A percentile compares a stretch with the other conserved stretches of the same genome.
phyloP scores from a whole-genome alignment of 176 grass and related monocot species.

The Oryza glumipatula region DNA sequence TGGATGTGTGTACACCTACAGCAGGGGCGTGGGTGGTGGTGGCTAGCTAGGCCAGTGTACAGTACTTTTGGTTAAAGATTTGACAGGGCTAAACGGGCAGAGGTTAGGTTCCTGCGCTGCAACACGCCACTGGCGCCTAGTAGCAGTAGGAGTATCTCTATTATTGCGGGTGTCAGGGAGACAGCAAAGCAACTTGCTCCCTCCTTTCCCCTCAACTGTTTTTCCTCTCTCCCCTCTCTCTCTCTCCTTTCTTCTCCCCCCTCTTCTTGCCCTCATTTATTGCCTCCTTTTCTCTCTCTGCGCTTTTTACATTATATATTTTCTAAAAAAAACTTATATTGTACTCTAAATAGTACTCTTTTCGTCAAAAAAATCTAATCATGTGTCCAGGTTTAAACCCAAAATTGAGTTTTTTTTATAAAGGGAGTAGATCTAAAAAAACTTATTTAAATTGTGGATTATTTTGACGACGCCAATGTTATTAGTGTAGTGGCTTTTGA shows the following conservation, averaged over 20 bases:
- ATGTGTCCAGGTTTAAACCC: no score
- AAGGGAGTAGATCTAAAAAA: no score
- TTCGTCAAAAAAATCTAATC: no score
- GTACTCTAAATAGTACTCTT: no score
- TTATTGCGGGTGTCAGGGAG: slow-evolving; percentile 65
- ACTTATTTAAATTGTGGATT: no score
- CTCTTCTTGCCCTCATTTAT: not conserved
- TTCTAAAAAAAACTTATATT: no score
- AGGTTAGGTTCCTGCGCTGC: not conserved
- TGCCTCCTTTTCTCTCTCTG: no score
- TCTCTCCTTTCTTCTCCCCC: not conserved
- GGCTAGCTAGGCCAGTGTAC: not conserved
- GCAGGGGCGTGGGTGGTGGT: not conserved
- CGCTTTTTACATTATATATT: no score
- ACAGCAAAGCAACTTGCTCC: slow-evolving; percentile 61
- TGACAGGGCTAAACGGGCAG: not conserved
- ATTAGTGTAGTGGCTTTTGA: no score
- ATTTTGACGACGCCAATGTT: no score
- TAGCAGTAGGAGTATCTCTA: not conserved
- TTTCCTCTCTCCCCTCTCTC: not conserved
- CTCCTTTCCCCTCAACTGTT: slow-evolving; percentile 55
- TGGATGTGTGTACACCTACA: no score
- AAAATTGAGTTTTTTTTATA: no score
- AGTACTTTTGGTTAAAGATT: slow-evolving; percentile 42
- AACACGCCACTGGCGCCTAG: not conserved